Evolutionary conservation across 2,329 filamentous ascomycete genomes (phyloP).

Genomic region (Xylariaceae sp.): DNA sequence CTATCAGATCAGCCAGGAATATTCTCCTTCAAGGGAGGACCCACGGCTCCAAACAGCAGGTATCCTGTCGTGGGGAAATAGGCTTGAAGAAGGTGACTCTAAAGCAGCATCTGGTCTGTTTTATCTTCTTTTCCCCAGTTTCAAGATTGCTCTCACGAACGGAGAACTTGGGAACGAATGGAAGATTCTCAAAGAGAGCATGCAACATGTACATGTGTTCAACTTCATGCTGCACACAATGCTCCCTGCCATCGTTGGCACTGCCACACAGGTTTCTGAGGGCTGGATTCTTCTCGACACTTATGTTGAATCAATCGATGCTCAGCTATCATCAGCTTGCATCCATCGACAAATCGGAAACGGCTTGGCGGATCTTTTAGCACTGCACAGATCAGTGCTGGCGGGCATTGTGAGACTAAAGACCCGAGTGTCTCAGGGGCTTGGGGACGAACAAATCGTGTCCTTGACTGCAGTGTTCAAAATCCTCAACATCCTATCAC

Average conservation of each 20-base stretch:
- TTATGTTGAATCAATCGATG: constrained; percentile 42
- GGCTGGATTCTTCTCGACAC: constrained; percentile 48
- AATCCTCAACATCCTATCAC: constrained; percentile 29
- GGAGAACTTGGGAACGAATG: constrained; percentile 44
- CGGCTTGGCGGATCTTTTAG: constrained; percentile 32
- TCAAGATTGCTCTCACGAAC: constrained; percentile 49
- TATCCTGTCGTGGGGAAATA: constrained; percentile 52
- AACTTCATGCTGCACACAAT: constrained; percentile 48
- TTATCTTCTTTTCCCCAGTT: constrained; percentile 53
- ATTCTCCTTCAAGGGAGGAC: constrained; percentile 51
- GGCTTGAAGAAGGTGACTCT: constrained; percentile 47
- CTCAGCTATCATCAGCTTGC: constrained; percentile 33
- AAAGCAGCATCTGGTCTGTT: constrained; percentile 47
- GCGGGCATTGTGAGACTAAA: constrained; percentile 28
- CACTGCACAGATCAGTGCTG: constrained; percentile 32
- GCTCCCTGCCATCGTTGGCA: constrained; percentile 48
- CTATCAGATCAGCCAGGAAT: constrained; percentile 51
- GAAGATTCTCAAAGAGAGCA: constrained; percentile 42
- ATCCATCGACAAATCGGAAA: constrained; percentile 37
- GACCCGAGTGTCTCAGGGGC: constrained; percentile 11
- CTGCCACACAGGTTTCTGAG: constrained; percentile 32
- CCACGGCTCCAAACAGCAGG: constrained; percentile 52
- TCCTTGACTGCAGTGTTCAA: constrained; percentile 23
- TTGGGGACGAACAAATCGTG: constrained; percentile 26
- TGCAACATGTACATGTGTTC: constrained; percentile 42